Conservation (phyloP, 306 rosid genomes). For the Cicer yamashitae region DNA sequence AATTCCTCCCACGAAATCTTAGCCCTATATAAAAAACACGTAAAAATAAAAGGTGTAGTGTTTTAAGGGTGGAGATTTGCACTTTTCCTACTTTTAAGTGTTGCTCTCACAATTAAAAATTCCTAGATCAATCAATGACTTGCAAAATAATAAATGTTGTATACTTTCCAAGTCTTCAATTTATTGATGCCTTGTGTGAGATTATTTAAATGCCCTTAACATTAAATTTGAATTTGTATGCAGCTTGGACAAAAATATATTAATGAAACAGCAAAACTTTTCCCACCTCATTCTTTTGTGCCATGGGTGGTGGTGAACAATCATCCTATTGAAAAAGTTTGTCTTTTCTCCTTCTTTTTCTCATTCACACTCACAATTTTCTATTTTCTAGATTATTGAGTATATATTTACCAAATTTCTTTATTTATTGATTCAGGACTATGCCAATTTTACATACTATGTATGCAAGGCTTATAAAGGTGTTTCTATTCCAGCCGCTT, state of each 20-base stretch:
- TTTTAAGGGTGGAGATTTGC: too few relatives aligned
- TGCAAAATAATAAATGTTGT: too few relatives aligned
- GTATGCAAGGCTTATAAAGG: constrained; percentile 58
- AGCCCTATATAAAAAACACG: too few relatives aligned
- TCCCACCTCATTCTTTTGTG: constrained; percentile 52
- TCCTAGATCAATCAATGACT: too few relatives aligned
- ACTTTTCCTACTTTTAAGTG: too few relatives aligned
- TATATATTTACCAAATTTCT: constrained; percentile 27
- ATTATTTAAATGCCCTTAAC: background rate
- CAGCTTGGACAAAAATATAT: constrained; percentile 58
- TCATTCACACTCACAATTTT: background rate
- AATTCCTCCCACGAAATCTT: too few relatives aligned
- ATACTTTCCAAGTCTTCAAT: too few relatives aligned
- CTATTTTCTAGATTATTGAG: constrained; percentile 3
- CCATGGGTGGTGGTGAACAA: constrained; percentile 76
- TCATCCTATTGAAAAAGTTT: constrained; percentile 58
- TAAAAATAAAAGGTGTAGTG: too few relatives aligned
- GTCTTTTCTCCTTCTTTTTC: constrained; percentile 12
- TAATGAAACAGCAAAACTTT: constrained; percentile 48
- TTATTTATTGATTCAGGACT: constrained; percentile 51
- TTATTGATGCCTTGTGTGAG: background rate
- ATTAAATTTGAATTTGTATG: constrained; percentile 34
- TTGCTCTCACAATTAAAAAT: too few relatives aligned
- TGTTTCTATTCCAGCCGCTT: constrained; percentile 27
- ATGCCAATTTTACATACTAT: constrained; percentile 43